Evolutionary conservation across 2,329 filamentous ascomycete species (phyloP), one percentile per base, ranked within the genome.

Genomic region (Chaetothyriales sp.): DNA sequence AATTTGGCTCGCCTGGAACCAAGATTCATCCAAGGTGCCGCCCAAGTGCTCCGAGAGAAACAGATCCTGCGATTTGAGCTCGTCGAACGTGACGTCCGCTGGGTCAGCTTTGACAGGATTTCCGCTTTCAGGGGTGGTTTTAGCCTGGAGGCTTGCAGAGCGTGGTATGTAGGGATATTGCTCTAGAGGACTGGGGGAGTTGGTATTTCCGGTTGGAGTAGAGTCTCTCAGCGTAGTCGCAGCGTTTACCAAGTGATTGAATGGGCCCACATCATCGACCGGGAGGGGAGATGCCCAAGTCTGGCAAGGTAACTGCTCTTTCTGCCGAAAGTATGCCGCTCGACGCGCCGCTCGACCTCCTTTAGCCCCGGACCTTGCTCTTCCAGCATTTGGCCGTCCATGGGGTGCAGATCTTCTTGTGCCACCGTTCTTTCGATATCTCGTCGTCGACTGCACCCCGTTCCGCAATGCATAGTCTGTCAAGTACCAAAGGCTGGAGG

Each of bases 381-480:
- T 47, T 29, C 19, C 22, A 18, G n/a, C 71, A 66, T 40, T 66
- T 63, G 54, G 59, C 64, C 43, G 60, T 10, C 33, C 33, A 40
- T 40, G 33, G 15, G 15, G 33, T 2, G 33, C 57, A n/a, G 60
- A 52, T 55, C 68, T 71, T 56, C 69, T 74, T 55, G 62, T 63
- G 51, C 63, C 63, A 15, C 64, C 62, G 48, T 65, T 61, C 54
- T 69, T 61, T 58, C 85, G 79, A 66, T 86, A 89, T 57, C 83
- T 73, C 1, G 90, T 95, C 0, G 90, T 97, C 53, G 87, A 90
- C 67, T 89, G 81, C 48, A 95, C 85, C 22, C 86, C 86, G 20
- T 83, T 70, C 18, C 69, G 68, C 29, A 87, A 70, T 0, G 87
- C 86, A 66, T 83, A 81, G 1, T 80, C 71, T 37, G 82, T 82